Percentiles rank a stretch among this genome's conserved stretches.
Evolutionary conservation across 2,329 filamentous ascomycete species (phyloP).

Genomic region (Fusarium sp.): DNA sequence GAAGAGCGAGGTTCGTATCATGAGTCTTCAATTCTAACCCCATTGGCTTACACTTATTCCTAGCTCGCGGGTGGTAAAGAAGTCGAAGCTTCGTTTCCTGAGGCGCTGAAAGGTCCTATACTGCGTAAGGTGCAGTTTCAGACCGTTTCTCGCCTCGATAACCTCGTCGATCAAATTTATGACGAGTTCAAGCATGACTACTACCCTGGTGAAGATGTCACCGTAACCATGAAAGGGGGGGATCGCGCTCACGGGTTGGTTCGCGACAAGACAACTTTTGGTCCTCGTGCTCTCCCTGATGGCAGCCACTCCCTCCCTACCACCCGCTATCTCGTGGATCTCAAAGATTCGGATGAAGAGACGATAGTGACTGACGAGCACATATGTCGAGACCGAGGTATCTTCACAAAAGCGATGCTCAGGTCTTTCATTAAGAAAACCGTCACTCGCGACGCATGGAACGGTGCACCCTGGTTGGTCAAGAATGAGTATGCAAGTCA

Average conservation of each 20-base stretch:
- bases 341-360: conserved; percentile 76
- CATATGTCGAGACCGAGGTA: conserved; percentile 85
- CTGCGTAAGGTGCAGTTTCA: conserved; percentile 92
- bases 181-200: conserved; percentile 89
- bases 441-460: conserved; percentile 91
- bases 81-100: conserved; percentile 91
- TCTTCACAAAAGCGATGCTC: conserved; percentile 94
- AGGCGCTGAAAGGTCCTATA: conserved; percentile 89
- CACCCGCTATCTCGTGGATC: conserved; percentile 81
- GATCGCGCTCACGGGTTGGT: conserved; percentile 78
- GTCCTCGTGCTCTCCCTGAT: conserved; percentile 66
- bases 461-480: conserved; percentile 95
- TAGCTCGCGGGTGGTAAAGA: conserved; percentile 83
- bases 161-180: conserved; percentile 73
- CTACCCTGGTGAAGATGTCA: conserved; percentile 87
- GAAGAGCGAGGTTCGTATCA: conserved; percentile 80
- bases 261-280: conserved; percentile 85
- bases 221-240: conserved; percentile 73
- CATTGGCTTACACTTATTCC: conserved; percentile 22
- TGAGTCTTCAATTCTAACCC: neutral
- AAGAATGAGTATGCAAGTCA: conserved; percentile 84
- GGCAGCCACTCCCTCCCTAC: conserved; percentile 75
- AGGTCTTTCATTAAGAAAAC: conserved; percentile 95
- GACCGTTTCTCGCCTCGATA: conserved; percentile 87
- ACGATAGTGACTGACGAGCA: conserved; percentile 82